phyloP scores from a whole-genome alignment of 192 early-diverging fungal genomes.

The Helicostylum pulchrum region DNA sequence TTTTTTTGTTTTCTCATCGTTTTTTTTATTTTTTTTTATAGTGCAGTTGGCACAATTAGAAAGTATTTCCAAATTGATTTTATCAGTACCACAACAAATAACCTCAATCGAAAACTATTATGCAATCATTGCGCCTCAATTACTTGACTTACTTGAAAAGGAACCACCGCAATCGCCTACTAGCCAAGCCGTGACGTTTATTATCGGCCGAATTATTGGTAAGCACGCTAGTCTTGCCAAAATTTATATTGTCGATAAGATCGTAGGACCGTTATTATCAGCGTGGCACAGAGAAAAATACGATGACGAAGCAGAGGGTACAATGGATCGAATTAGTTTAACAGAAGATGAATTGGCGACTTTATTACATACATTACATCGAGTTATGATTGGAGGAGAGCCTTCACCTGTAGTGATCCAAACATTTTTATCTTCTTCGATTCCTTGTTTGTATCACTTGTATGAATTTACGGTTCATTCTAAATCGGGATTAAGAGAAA shows the following conservation, averaged over 20 bases:
- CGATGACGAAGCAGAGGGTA: constrained; percentile 2
- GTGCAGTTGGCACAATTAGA: constrained; percentile 56
- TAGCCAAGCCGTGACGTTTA: constrained; percentile 46
- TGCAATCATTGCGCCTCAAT: constrained; percentile 45
- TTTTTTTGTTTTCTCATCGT: background rate
- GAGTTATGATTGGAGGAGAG: constrained; percentile 57
- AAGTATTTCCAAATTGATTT: constrained; percentile 54
- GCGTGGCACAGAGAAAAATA: constrained; percentile 33
- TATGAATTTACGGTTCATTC: constrained; percentile 45
- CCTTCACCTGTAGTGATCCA: constrained; percentile 56
- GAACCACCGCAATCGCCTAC: constrained; percentile 18
- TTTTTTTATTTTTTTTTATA: constrained; percentile 8
- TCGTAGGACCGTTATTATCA: constrained; percentile 38
- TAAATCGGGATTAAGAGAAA: constrained; percentile 44
- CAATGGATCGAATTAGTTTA: constrained; percentile 40
- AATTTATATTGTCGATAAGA: constrained; percentile 44
- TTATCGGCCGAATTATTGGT: constrained; percentile 46
- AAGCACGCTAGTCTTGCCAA: constrained; percentile 48
- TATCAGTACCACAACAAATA: constrained; percentile 56
- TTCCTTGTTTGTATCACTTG: constrained; percentile 56
- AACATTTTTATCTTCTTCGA: constrained; percentile 47
- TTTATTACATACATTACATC: constrained; percentile 47
- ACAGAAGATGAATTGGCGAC: constrained; percentile 41
- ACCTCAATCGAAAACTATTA: constrained; percentile 57
- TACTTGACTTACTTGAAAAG: constrained; percentile 25